Evolutionary conservation across 768 basidiomycete species (phyloP), one percentile per base, ranked within the genome.

Genomic region (Leccinellum rugosiceps): DNA sequence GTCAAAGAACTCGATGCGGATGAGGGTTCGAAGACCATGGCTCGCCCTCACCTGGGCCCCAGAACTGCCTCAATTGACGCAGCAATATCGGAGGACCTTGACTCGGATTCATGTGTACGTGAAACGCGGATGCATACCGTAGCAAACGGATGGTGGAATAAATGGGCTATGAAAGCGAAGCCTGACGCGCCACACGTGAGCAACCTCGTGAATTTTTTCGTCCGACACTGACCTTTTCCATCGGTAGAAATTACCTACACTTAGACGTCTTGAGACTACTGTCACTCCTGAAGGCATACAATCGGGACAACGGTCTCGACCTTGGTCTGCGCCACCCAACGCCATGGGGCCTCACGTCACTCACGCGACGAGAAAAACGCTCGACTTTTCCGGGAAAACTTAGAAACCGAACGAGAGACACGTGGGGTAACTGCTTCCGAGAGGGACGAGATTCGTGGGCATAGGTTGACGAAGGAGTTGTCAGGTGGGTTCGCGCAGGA

Each of bases 91-190:
- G 71, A 72, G 9, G 71, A 74, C 48, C 60, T 60, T 34, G 60
- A 58, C 43, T 31, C 62, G 44, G 62, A 71, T 56, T 43, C 59
- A 3, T 34, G 58, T 50, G 67, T 65, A 14, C 61, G 63, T 56
- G 72, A 67, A 57, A 63, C 71, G 53, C 74, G 75, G 52, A 69
- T 64, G 34, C 70, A 78, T 49, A 70, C 72, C 57, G 75, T 77
- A n/a, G 76, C 75, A 45, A 72, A 69, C 47, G 84, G 82, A 19
- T 76, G 84, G 84, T 75, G 78, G 75, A 72, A 77, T 10, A 76
- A 74, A 53, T 86, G 81, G 81, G 76, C 78, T 25, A 64, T 74
- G 57, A 72, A 64, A 45, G 67, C 59, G 48, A 63, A 63, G 38
- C 55, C 64, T 49, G 56, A 52, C 31, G 13, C 45, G 31, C 47